These are phyloP conservation scores for Chiua sp. DNA, from an alignment of 1,284 basidiomycete species.

Conservation along the genomic window DNA sequence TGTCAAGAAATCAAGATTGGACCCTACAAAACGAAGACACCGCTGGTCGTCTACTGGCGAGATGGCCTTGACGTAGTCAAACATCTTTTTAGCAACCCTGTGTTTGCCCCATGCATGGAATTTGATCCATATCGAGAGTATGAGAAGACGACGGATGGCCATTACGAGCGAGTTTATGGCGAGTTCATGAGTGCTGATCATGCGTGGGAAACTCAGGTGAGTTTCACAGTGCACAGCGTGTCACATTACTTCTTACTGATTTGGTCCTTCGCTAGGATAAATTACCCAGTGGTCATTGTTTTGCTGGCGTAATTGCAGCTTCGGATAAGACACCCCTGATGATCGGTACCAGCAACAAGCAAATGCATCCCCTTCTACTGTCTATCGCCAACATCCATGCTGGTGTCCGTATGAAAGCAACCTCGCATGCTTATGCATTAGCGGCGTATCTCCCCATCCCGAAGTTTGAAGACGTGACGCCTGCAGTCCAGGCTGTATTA, in stretches of 20 bases:
- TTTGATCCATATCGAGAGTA: too few species aligned
- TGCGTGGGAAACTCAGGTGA: neutral
- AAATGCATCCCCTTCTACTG: neutral
- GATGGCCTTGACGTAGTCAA: constrained; percentile 8
- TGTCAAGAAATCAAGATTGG: constrained; percentile 10
- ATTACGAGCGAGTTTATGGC: neutral
- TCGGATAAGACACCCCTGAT: neutral
- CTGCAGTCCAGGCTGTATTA: neutral
- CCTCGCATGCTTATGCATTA: neutral
- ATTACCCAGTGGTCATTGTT: neutral
- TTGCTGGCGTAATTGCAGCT: neutral
- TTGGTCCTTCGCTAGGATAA: neutral
- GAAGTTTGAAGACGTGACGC: neutral
- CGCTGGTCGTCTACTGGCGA: constrained; percentile 4
- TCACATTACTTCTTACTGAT: neutral
- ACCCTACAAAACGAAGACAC: constrained; percentile 8
- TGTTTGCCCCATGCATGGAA: neutral
- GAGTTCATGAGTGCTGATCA: neutral
- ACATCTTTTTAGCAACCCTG: neutral
- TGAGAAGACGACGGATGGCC: neutral
- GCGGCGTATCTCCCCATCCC: neutral
- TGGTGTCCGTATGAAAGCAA: neutral
- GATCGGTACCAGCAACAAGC: neutral
- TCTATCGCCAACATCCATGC: neutral
- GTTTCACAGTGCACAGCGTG: neutral